Conservation (phyloP, 805 yeast genomes). For the Wickerhamomyces mucosus region DNA sequence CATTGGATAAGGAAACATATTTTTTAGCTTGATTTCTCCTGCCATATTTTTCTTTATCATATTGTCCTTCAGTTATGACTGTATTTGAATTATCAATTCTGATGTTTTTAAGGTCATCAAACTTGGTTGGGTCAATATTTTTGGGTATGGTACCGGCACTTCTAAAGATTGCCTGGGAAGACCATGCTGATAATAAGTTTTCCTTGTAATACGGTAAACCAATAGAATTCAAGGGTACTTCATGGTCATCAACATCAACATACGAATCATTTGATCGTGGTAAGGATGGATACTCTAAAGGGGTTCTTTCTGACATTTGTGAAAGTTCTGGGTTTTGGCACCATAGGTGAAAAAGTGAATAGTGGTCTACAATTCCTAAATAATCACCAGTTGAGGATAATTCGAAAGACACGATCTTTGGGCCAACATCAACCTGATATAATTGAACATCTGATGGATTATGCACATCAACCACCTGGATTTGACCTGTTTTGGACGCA, state of each 20-base stretch:
- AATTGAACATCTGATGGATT: constrained; percentile 62
- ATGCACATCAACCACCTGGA: constrained; percentile 76
- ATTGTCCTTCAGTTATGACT: constrained; percentile 34
- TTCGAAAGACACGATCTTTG: constrained; percentile 22
- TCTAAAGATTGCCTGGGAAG: constrained; percentile 49
- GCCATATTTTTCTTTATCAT: constrained; percentile 49
- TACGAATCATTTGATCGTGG: constrained; percentile 25
- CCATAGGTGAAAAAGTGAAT: constrained; percentile 47
- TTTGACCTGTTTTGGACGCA: constrained; percentile 68
- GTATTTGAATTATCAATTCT: constrained; percentile 29
- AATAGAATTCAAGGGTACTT: constrained; percentile 54
- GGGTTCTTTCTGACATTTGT: constrained; percentile 32
- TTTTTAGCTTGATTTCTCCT: constrained; percentile 39
- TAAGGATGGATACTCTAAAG: constrained; percentile 49
- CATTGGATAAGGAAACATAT: constrained; percentile 30
- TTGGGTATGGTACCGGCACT: constrained; percentile 53
- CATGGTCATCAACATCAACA: constrained; percentile 30
- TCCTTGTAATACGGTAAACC: constrained; percentile 87
- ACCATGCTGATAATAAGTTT: constrained; percentile 73
- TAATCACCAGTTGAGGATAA: constrained; percentile 61
- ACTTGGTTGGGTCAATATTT: constrained; percentile 36
- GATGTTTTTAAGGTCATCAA: neutral
- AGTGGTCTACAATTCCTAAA: constrained; percentile 54
- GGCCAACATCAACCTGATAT: constrained; percentile 54
- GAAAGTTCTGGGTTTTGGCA: constrained; percentile 36